A percentile compares a stretch with the other conserved stretches of the same genome.
phyloP scores from a whole-genome alignment of 2,329 filamentous ascomycete genomes.

The Onygenales sp. region DNA sequence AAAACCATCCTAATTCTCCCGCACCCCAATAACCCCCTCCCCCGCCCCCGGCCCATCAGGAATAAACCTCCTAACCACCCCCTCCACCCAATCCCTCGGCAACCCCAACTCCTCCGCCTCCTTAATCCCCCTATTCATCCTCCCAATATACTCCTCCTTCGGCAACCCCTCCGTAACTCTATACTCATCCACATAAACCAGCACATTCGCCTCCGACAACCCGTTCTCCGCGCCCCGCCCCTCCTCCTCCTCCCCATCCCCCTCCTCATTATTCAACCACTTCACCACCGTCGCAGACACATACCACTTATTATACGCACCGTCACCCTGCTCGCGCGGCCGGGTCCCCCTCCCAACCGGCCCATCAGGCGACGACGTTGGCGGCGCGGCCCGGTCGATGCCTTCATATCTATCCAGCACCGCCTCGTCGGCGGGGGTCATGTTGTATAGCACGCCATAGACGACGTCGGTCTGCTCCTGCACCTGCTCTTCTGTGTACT shows the following conservation, averaged over 20 bases:
- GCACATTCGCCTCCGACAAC: slow-evolving; percentile 15
- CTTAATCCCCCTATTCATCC: slow-evolving; percentile 35
- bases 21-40: background rate
- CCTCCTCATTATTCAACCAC: slow-evolving; percentile 21
- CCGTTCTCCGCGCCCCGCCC: background rate
- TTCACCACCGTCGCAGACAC: slow-evolving; percentile 18
- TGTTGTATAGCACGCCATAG: slow-evolving; percentile 33
- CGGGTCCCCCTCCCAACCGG: slow-evolving; percentile 12
- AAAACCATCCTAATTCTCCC: no score
- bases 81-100: slow-evolving; percentile 24
- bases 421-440: slow-evolving; percentile 26
- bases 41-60: slow-evolving; percentile 9
- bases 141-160: slow-evolving; percentile 29
- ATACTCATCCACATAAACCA: slow-evolving; percentile 36
- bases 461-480: slow-evolving; percentile 18
- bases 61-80: slow-evolving; percentile 31
- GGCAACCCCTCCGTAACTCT: slow-evolving; percentile 23
- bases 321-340: slow-evolving; percentile 24
- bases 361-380: background rate
- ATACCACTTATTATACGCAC: slow-evolving; percentile 32
- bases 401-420: slow-evolving; percentile 32
- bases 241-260: background rate
- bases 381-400: slow-evolving; percentile 17
- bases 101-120: slow-evolving; percentile 29
- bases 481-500: slow-evolving; percentile 14